Evolutionary conservation across 768 basidiomycete species (phyloP).

Genomic region (Termitomyces heimii): DNA sequence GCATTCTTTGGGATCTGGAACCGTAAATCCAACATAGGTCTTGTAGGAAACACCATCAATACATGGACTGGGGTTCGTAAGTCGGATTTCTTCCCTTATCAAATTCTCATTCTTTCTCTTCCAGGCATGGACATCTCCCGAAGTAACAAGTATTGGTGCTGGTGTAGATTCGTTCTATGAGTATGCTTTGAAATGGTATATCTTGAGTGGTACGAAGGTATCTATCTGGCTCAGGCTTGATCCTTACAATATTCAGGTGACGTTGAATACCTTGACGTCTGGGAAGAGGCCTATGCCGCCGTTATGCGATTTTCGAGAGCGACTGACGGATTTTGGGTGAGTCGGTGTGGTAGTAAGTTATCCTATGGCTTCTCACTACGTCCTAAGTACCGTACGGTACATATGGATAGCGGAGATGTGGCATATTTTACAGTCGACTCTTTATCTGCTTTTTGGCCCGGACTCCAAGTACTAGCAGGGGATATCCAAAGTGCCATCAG

Average conservation of each 20-base stretch:
- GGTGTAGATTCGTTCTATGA: slow-evolving; percentile 97
- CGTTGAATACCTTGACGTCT: slow-evolving; percentile 74
- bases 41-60: slow-evolving; percentile 89
- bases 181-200: slow-evolving; percentile 90
- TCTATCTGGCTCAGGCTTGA: background rate
- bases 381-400: slow-evolving; percentile 81
- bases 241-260: slow-evolving; percentile 44
- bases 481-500: slow-evolving; percentile 89
- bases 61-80: slow-evolving; percentile 69
- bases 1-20: slow-evolving; percentile 96
- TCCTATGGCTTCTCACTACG: background rate
- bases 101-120: background rate
- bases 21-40: slow-evolving; percentile 72
- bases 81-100: background rate
- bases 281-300: slow-evolving; percentile 76
- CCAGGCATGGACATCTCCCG: slow-evolving; percentile 73
- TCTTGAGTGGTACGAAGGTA: slow-evolving; percentile 58
- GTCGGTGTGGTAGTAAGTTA: slow-evolving; percentile 11
- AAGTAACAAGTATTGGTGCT: slow-evolving; percentile 81
- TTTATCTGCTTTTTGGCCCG: slow-evolving; percentile 96
- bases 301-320: slow-evolving; percentile 84
- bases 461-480: slow-evolving; percentile 81
- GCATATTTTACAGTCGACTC: slow-evolving; percentile 86
- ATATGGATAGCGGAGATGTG: slow-evolving; percentile 71
- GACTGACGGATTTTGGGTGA: slow-evolving; percentile 84